These are phyloP conservation scores for Gaultheria prostrata DNA, from an alignment of 148 eudicot species.

Conservation along the genomic window DNA sequence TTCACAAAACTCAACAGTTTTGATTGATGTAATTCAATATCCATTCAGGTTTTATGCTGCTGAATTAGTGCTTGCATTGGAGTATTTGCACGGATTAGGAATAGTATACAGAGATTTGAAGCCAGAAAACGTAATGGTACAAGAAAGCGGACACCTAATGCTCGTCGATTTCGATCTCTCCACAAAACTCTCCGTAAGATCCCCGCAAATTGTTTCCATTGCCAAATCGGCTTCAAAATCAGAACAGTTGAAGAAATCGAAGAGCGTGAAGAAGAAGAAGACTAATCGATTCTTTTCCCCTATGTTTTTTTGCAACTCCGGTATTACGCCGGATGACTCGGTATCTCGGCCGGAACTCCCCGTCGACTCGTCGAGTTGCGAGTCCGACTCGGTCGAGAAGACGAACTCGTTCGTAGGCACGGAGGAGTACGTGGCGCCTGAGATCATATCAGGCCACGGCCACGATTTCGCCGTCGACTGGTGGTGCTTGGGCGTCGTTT, in stretches of 20 bases:
- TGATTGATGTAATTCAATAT: background rate
- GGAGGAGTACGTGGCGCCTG: conserved; percentile 92
- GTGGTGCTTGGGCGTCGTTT: conserved; percentile 73
- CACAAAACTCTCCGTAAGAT: conserved; percentile 50
- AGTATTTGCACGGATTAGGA: conserved; percentile 74
- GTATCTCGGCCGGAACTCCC: conserved; percentile 10
- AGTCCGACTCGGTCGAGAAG: conserved; percentile 40
- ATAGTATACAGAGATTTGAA: conserved; percentile 85
- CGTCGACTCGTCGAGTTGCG: conserved; percentile 19
- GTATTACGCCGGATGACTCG: conserved; percentile 40
- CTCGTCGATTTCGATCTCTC: conserved; percentile 90
- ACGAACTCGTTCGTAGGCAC: conserved; percentile 91
- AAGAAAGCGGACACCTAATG: conserved; percentile 80
- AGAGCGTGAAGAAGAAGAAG: conserved; percentile 16
- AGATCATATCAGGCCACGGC: conserved; percentile 61
- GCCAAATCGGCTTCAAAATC: conserved; percentile 10
- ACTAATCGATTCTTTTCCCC: conserved; percentile 6
- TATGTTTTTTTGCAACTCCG: conserved; percentile 43
- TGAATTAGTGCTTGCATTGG: conserved; percentile 80
- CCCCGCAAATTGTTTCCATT: conserved; percentile 28
- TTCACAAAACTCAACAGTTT: too few species aligned
- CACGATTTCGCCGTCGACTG: conserved; percentile 79
- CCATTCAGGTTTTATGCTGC: conserved; percentile 70
- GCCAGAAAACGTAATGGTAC: conserved; percentile 80
- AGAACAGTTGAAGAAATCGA: conserved; percentile 13